Conservation (phyloP, 345 rosid species). For the Turnera subulata region DNA sequence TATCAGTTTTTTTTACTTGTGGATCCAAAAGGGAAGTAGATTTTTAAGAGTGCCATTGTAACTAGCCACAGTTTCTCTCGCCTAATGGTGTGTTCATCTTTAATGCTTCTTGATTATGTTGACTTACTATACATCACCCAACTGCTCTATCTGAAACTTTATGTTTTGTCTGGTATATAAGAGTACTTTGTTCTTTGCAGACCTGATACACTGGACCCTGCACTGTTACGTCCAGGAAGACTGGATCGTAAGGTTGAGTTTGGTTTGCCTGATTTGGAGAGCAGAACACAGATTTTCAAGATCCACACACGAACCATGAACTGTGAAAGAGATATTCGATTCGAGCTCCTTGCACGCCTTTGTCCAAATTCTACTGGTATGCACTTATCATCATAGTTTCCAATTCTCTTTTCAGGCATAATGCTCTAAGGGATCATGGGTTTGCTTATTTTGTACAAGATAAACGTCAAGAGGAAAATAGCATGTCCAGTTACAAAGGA, state of each 20-base stretch:
- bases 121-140: not conserved
- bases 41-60: no score
- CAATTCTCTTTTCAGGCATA: not conserved
- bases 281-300: constrained; percentile 90
- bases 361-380: constrained; percentile 92
- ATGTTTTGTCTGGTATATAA: not conserved
- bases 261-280: constrained; percentile 89
- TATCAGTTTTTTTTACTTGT: not conserved
- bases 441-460: no score
- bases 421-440: no score
- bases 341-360: constrained; percentile 88
- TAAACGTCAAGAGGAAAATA: no score
- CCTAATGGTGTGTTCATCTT: no score
- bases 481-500: no score
- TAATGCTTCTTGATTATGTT: not conserved
- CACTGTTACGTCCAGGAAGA: constrained; percentile 86
- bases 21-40: not conserved
- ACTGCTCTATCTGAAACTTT: not conserved
- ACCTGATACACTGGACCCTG: constrained; percentile 95
- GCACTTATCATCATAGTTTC: not conserved
- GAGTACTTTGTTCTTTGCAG: constrained; percentile 25
- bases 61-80: no score
- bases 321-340: constrained; percentile 85
- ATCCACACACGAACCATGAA: constrained; percentile 93
- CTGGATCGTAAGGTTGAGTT: constrained; percentile 94